Conservation (phyloP, 106 monocot species). For the Platanthera zijinensis region DNA sequence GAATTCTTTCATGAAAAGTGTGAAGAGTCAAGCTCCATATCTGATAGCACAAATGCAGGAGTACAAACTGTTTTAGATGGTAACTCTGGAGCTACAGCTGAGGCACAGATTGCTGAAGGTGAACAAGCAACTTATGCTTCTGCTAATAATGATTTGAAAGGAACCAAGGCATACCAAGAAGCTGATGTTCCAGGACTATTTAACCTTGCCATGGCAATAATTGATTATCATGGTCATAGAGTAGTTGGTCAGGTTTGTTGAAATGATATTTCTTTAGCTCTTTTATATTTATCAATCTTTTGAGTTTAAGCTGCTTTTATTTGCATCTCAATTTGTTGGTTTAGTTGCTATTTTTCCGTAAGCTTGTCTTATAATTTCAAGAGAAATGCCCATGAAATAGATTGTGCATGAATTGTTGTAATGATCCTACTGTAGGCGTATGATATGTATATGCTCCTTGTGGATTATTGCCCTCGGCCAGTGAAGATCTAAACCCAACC, state of each 20-base stretch:
- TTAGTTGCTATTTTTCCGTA: neutral
- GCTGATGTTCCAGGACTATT: slow-evolving; percentile 97
- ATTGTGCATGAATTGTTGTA: neutral
- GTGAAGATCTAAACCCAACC: too few relatives aligned
- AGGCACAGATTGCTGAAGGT: slow-evolving; percentile 54
- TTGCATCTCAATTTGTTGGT: neutral
- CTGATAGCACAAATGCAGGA: slow-evolving; percentile 6
- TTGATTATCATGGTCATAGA: slow-evolving; percentile 94
- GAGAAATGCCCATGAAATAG: neutral
- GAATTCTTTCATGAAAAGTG: slow-evolving; percentile 1
- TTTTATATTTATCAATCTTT: neutral
- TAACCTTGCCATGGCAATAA: slow-evolving; percentile 96
- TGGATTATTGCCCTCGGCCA: too few relatives aligned
- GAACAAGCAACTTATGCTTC: slow-evolving; percentile 99
- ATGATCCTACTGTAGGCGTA: neutral
- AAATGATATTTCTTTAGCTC: neutral
- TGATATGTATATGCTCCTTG: too few relatives aligned
- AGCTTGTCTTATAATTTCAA: neutral
- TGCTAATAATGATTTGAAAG: slow-evolving; percentile 98
- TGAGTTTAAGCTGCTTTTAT: neutral
- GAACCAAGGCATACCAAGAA: slow-evolving; percentile 96
- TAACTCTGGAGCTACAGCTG: slow-evolving; percentile 27
- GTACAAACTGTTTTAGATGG: slow-evolving; percentile 16
- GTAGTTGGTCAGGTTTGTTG: slow-evolving; percentile 88
- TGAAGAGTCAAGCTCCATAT: slow-evolving; percentile 8